These are phyloP conservation scores for Penicillium sp. DNA, from an alignment of 2,329 filamentous ascomycete genomes.

Conservation along the genomic window DNA sequence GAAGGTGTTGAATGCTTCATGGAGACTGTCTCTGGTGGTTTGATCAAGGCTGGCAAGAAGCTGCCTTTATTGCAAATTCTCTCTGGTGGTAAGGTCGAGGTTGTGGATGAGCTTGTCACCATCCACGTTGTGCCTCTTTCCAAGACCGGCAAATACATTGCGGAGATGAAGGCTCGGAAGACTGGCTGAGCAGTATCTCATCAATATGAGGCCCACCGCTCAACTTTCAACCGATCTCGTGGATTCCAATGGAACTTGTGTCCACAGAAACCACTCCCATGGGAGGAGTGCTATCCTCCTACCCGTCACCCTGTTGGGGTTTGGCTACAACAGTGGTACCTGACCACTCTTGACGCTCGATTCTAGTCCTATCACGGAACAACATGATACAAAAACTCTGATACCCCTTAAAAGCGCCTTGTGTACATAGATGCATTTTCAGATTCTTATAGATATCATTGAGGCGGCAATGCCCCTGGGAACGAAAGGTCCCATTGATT, in stretches of 20 bases:
- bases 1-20: slow-evolving; percentile 79
- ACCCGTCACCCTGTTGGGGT: background rate
- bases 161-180: slow-evolving; percentile 77
- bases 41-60: slow-evolving; percentile 89
- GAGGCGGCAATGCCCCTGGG: background rate
- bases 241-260: background rate
- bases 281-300: background rate
- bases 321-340: background rate
- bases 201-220: background rate
- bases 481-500: background rate
- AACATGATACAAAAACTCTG: background rate
- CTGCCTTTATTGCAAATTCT: slow-evolving; percentile 72
- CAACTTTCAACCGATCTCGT: background rate
- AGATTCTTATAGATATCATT: slow-evolving; percentile 1
- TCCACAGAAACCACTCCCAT: background rate
- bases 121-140: slow-evolving; percentile 77
- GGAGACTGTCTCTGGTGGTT: slow-evolving; percentile 73
- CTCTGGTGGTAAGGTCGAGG: slow-evolving; percentile 71
- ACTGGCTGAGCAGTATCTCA: slow-evolving; percentile 20
- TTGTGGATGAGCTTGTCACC: slow-evolving; percentile 80
- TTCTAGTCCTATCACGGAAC: background rate
- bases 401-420: slow-evolving; percentile 4
- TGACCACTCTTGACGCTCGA: background rate
- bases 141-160: slow-evolving; percentile 71
- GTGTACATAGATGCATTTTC: slow-evolving; percentile 5